Base-by-base conservation (phyloP, 371 early-diverging fungal genomes). In the Encephalitozoon romaleae region DNA sequence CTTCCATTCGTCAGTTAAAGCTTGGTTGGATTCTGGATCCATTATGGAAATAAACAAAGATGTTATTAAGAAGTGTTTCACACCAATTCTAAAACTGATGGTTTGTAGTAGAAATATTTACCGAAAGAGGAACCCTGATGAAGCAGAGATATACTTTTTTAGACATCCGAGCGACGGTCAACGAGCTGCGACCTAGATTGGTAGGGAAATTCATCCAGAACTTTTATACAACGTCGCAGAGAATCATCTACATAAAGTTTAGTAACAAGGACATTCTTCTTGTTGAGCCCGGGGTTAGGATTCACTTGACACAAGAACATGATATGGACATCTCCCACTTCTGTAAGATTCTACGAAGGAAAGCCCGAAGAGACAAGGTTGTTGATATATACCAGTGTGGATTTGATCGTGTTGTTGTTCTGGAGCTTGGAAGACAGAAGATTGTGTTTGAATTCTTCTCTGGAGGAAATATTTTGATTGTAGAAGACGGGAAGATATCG, bases 141-240 rank as follows among this genome's bases (percentile, higher is more conserved):
- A 86, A 86, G 72, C 83, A 82, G 78, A 72, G 82, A 74, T 80
- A 84, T 47, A 78, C 78, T 8, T 80, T 82, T 76, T 63, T 86
- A 8, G 86, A 86, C 76, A 79, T 84, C 42, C 43, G 78, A 43
- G 83, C 86, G 28, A 74, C 77, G 11, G 79, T 80, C 30, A 86
- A 86, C 55, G 86, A 86, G 59, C 43, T 82, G 8, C 67, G 79
- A 41, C 39, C 26, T 9, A 77, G 70, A 26, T 59, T 84, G 23
- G 28, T 49, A 30, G 75, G 66, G n/a, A 76, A 71, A 32, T 83
- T 77, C 49, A 81, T 86, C 11, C 80, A 83, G 67, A 86, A 83
- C 72, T 74, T 84, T 18, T 83, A 86, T 66, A 77, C 81, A 30
- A 77, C 71, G 2, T 63, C 74, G 4, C 79, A 83, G 54, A 74